Conservation (phyloP, 192 early-diverging fungal genomes). For the Gorgonomyces haynaldii region DNA sequence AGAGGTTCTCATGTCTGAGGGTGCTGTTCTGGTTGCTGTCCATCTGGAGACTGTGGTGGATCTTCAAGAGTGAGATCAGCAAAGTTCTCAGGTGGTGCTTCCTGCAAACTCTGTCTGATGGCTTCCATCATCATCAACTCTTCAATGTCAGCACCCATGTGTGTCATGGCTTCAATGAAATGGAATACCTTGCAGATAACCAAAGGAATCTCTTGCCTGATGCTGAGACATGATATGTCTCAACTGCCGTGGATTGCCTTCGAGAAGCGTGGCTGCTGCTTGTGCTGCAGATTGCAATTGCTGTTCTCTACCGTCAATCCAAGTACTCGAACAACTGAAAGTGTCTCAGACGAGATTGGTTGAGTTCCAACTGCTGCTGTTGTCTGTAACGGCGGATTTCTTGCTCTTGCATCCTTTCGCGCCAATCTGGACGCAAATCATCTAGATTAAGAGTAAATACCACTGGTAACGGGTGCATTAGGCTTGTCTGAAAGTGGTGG, state of each 20-base stretch:
- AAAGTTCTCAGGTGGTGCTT: constrained; percentile 2
- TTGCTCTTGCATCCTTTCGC: constrained; percentile 12
- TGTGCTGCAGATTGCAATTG: background rate
- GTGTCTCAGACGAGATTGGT: constrained; percentile 13
- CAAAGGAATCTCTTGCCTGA: background rate
- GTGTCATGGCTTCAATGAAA: constrained; percentile 46
- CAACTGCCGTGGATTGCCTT: too few relatives aligned
- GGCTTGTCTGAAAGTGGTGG: constrained; percentile 5
- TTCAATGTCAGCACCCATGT: constrained; percentile 74
- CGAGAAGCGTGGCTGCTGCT: constrained; percentile 9
- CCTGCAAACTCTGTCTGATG: constrained; percentile 50
- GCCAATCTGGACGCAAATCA: constrained; percentile 62
- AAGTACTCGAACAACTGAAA: constrained; percentile 6
- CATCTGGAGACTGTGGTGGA: too few relatives aligned
- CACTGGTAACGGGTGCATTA: background rate
- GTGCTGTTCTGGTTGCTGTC: too few relatives aligned
- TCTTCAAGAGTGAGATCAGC: too few relatives aligned
- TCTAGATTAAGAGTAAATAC: constrained; percentile 28
- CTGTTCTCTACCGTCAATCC: background rate
- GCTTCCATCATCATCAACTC: constrained; percentile 91
- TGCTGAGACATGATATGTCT: too few relatives aligned
- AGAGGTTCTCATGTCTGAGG: too few relatives aligned
- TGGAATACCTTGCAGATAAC: constrained; percentile 14
- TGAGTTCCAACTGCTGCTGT: constrained; percentile 29
- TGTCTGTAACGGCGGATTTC: constrained; percentile 4